Evolutionary conservation across 495 filamentous ascomycete species (phyloP).

Genomic region (Penicillium flavigenum): DNA sequence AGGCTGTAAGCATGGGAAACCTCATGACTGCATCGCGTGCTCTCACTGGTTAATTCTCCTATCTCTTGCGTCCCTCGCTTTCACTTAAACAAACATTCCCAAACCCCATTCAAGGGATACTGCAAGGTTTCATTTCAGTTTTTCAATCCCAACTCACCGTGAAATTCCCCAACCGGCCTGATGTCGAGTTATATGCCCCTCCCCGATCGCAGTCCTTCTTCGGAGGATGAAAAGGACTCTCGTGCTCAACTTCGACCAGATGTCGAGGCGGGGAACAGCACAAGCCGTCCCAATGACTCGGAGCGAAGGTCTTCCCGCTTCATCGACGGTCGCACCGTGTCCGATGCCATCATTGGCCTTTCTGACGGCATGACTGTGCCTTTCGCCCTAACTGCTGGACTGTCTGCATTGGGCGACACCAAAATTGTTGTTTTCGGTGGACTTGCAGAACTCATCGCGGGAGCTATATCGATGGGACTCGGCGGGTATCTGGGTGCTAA

Average conservation of each 20-base stretch:
- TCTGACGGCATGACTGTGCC: constrained; percentile 62
- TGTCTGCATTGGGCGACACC: constrained; percentile 54
- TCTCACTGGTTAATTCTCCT: background rate
- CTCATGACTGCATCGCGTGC: constrained; percentile 3
- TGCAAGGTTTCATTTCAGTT: constrained; percentile 5
- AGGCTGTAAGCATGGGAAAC: background rate
- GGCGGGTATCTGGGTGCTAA: constrained; percentile 66
- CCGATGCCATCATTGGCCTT: constrained; percentile 60
- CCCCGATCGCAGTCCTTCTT: constrained; percentile 30
- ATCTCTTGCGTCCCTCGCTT: background rate
- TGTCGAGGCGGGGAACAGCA: constrained; percentile 25
- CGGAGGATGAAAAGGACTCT: constrained; percentile 40
- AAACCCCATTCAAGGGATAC: constrained; percentile 9
- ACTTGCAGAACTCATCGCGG: constrained; percentile 57
- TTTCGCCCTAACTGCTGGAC: constrained; percentile 58
- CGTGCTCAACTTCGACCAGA: constrained; percentile 24
- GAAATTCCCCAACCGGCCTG: constrained; percentile 36
- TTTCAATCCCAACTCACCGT: constrained; percentile 21
- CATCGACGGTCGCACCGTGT: constrained; percentile 53
- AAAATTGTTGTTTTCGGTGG: constrained; percentile 59
- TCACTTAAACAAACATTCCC: constrained; percentile 9
- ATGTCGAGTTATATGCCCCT: constrained; percentile 42
- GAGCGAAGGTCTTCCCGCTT: constrained; percentile 22
- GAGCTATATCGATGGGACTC: constrained; percentile 59
- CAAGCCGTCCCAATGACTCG: constrained; percentile 3